These are phyloP conservation scores for Pseudonitzschia pungens DNA, from an alignment of 108 stramenopile genomes.

Conservation along the genomic window DNA sequence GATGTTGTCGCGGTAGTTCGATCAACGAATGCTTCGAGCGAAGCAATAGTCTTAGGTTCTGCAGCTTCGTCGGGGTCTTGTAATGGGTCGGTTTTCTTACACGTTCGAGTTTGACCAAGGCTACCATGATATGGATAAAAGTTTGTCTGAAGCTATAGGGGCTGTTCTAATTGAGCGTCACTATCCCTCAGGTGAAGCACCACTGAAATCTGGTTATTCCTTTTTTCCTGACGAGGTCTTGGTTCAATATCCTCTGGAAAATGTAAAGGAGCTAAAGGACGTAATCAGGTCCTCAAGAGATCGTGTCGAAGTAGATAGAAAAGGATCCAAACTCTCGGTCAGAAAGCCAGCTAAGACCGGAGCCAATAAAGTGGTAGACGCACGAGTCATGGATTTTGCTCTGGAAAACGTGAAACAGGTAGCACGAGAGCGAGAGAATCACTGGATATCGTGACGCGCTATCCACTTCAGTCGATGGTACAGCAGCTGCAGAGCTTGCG, in stretches of 20 bases:
- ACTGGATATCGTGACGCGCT: conserved; percentile 8
- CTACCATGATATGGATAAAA: conserved; percentile 8
- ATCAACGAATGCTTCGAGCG: conserved; percentile 4
- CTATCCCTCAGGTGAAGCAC: conserved; percentile 49
- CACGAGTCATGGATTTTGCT: conserved; percentile 49
- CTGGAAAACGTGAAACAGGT: conserved; percentile 46
- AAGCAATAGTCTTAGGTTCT: conserved; percentile 42
- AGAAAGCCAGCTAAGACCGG: conserved; percentile 34
- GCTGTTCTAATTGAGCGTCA: conserved; percentile 46
- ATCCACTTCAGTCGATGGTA: conserved; percentile 42
- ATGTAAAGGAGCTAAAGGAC: conserved; percentile 27
- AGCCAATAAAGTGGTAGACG: conserved; percentile 37
- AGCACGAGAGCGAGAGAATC: conserved; percentile 21
- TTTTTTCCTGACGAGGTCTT: conserved; percentile 62
- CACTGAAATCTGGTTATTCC: conserved; percentile 1
- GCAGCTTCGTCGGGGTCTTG: conserved; percentile 53
- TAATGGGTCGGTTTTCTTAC: conserved; percentile 52
- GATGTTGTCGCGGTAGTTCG: conserved; percentile 46
- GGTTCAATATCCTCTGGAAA: conserved; percentile 34
- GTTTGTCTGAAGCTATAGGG: conserved; percentile 39
- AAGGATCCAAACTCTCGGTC: conserved; percentile 24
- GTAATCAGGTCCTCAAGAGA: conserved; percentile 31
- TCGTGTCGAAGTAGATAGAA: conserved; percentile 15
- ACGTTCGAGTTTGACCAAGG: conserved; percentile 20
- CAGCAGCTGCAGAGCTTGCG: conserved; percentile 38